Conservation (phyloP, 352 stramenopile species). For the Pythium coloratum region DNA sequence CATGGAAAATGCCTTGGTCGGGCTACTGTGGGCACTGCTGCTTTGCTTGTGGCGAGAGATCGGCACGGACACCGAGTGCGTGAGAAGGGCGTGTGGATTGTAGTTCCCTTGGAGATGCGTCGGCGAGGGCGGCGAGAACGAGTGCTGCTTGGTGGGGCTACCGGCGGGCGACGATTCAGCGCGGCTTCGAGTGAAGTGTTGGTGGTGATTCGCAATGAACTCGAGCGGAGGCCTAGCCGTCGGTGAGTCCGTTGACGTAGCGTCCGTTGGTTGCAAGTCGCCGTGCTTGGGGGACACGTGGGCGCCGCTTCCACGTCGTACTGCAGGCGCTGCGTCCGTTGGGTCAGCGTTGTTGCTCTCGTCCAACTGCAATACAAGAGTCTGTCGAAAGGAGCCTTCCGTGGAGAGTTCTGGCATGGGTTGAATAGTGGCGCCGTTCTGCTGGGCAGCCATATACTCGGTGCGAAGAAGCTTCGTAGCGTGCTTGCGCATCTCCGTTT, state of each 20-base stretch:
- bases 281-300: conserved; percentile 1
- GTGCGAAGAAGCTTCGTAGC: conserved; percentile 40
- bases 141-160: conserved; percentile 17
- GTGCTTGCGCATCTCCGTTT: conserved; percentile 48
- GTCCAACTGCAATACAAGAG: neutral
- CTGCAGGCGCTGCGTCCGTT: conserved; percentile 24
- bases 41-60: conserved; percentile 23
- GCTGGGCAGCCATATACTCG: conserved; percentile 32
- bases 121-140: conserved; percentile 6
- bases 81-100: conserved; percentile 3
- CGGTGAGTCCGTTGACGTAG: conserved; percentile 5
- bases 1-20: neutral
- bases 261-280: conserved; percentile 15
- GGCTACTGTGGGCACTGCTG: conserved; percentile 14
- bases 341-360: conserved; percentile 2
- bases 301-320: conserved; percentile 23
- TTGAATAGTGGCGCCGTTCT: neutral
- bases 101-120: neutral
- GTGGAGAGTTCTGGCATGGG: neutral
- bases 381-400: neutral
- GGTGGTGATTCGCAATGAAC: conserved; percentile 35
- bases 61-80: conserved; percentile 26
- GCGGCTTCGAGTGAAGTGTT: conserved; percentile 36
- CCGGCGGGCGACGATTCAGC: conserved; percentile 24
- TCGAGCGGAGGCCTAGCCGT: conserved; percentile 17